These are phyloP conservation scores for Cytospora schulzeri DNA, from an alignment of 2,329 filamentous ascomycete species.

Conservation along the genomic window DNA sequence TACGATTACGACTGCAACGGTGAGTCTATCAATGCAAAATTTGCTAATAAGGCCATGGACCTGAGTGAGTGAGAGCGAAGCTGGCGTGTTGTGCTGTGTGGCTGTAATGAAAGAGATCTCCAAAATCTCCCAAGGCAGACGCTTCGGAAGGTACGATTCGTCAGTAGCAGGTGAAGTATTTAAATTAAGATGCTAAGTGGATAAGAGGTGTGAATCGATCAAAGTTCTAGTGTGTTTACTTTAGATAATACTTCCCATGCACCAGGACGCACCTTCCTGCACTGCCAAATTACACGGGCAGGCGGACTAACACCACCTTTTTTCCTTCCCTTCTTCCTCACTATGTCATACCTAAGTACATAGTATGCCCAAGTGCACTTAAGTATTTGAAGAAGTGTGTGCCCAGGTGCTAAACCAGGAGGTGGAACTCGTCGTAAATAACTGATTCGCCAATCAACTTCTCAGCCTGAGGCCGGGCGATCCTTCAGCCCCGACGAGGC, in stretches of 20 bases:
- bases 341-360: too few species aligned
- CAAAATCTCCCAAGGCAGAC: background rate
- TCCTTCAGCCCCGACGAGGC: slow-evolving; percentile 28
- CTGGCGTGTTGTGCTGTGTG: background rate
- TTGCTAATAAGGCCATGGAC: background rate
- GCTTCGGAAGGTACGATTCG: background rate
- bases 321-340: background rate
- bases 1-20: too few species aligned
- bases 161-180: background rate
- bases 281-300: background rate
- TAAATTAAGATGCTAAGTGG: background rate
- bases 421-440: slow-evolving; percentile 15
- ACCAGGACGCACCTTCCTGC: background rate
- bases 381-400: background rate
- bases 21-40: background rate
- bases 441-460: slow-evolving; percentile 22
- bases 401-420: background rate
- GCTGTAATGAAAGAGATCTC: background rate
- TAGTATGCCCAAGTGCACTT: background rate
- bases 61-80: background rate
- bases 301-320: background rate
- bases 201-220: background rate
- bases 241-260: background rate
- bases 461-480: slow-evolving; percentile 15
- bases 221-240: background rate